phyloP scores from a whole-genome alignment of 192 early-diverging fungal genomes.

The Backusella liffmaniae region DNA sequence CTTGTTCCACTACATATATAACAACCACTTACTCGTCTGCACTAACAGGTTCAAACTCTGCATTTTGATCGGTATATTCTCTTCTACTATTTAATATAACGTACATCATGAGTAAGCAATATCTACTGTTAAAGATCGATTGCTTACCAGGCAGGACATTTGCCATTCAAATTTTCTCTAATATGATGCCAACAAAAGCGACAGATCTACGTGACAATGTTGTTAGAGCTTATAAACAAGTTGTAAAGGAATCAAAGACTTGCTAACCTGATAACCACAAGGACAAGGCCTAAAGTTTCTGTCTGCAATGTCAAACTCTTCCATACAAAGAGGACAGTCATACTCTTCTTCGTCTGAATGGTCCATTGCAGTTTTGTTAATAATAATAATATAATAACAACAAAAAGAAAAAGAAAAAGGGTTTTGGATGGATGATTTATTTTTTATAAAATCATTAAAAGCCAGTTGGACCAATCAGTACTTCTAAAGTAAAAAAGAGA shows the following conservation, averaged over 20 bases:
- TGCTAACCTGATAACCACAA: slow-evolving; percentile 91
- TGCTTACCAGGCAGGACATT: slow-evolving; percentile 84
- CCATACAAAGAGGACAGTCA: slow-evolving; percentile 98
- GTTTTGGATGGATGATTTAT: neutral
- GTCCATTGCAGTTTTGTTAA: neutral
- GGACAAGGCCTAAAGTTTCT: slow-evolving; percentile 96
- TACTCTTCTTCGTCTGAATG: slow-evolving; percentile 73
- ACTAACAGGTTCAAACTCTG: slow-evolving; percentile 86
- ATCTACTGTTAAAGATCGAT: too few relatives aligned
- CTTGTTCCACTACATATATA: neutral
- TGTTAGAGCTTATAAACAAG: neutral
- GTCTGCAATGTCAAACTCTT: slow-evolving; percentile 97
- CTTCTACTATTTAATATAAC: slow-evolving; percentile 56
- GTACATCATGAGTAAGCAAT: neutral
- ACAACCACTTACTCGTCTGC: slow-evolving; percentile 70
- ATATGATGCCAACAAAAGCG: slow-evolving; percentile 98
- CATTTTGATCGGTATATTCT: slow-evolving; percentile 84
- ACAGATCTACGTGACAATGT: slow-evolving; percentile 73
- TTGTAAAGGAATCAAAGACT: neutral
- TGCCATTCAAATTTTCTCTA: slow-evolving; percentile 85
- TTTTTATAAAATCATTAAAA: neutral
- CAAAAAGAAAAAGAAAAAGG: neutral
- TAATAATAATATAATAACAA: neutral
- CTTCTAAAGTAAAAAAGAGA: too few relatives aligned
- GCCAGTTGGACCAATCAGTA: neutral